Conservation (phyloP, 257 asterid genomes). For the Vinca minor region DNA sequence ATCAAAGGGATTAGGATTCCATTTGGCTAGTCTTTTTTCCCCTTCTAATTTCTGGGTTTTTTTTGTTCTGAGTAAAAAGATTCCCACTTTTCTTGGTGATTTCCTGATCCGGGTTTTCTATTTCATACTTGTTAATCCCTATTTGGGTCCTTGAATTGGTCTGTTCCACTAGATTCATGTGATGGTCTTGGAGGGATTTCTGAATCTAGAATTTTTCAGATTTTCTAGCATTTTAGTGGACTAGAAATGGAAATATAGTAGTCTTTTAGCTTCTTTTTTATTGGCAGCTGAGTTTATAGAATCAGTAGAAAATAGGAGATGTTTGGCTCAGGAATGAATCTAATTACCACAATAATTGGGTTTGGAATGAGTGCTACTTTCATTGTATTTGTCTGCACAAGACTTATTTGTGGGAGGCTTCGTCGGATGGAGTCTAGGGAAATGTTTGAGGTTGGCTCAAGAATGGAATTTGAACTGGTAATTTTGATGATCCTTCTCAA, state of each 20-base stretch:
- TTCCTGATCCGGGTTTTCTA: conserved; percentile 17
- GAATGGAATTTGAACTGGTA: conserved; percentile 83
- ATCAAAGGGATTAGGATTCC: conserved; percentile 37
- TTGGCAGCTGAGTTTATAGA: conserved; percentile 14
- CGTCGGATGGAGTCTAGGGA: conserved; percentile 56
- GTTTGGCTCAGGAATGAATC: conserved; percentile 76
- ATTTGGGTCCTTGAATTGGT: conserved; percentile 1
- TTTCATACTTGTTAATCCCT: not conserved
- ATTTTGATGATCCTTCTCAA: conserved; percentile 3
- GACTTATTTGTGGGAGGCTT: conserved; percentile 72
- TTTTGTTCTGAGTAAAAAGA: conserved; percentile 6
- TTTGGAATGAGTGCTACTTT: conserved; percentile 95
- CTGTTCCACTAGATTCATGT: conserved; percentile 9
- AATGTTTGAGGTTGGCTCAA: conserved; percentile 63
- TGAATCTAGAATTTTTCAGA: not conserved
- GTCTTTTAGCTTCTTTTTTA: conserved; percentile 3
- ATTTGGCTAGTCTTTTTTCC: conserved; percentile 10
- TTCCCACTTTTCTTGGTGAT: conserved; percentile 17
- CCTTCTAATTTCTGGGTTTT: conserved; percentile 7
- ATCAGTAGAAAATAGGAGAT: conserved; percentile 20
- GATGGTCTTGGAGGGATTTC: conserved; percentile 6
- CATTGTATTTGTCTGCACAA: conserved; percentile 80
- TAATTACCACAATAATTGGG: conserved; percentile 77
- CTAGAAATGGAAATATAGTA: conserved; percentile 15
- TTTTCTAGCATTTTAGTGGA: not conserved